Base-by-base conservation (phyloP, 768 basidiomycete genomes). In the Leccinum disarticulatum region DNA sequence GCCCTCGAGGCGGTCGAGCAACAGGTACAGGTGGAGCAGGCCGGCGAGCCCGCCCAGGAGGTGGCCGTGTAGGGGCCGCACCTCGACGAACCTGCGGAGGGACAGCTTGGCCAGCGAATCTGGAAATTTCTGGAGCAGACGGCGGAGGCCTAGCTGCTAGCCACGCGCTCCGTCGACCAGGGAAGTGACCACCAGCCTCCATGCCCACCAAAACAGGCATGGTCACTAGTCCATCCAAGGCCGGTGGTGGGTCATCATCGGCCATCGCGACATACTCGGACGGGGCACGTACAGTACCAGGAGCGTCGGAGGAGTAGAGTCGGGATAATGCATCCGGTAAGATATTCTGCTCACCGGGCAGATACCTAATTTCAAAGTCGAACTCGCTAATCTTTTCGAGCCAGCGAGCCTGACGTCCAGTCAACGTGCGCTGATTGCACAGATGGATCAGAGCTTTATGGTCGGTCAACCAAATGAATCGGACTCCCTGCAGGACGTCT, bases 401-500 rank as follows among this genome's bases (percentile, higher is more conserved):
- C 80, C 79, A 80, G 0, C 74, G 61, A 0, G 70, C 73, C 33
- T 79, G 79, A 1, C 75, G 57, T 0, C 68, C 67, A 0, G 76
- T 76, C 10, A 79, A 28, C 7, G 76, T 63, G 19, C 61, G 64
- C 55, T 80, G 78, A 0, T 58, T 65, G 27, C 74, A 48, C 0
- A 81, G 49, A 31, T 73, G 63, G 0, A 66, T 61, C 1, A 80
- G 57, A 0, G 53, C 60, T 0, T 62, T 62, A 6, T 64, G 73
- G 27, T 79, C 76, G 0, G 72, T 77, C 2, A 68, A 36, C 66
- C 73, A 73, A 0, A 48, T 49, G 41, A 79, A 78, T 0, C 41
- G 49, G 0, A 56, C 62, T 0, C 77, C 79, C 22, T 70, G 70
- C 0, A 79, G 48, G 4, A 76, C 62, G 33, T 74, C 70, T 0